Conservation (phyloP, 768 basidiomycete species). For the Dioszegia aurantiaca region DNA sequence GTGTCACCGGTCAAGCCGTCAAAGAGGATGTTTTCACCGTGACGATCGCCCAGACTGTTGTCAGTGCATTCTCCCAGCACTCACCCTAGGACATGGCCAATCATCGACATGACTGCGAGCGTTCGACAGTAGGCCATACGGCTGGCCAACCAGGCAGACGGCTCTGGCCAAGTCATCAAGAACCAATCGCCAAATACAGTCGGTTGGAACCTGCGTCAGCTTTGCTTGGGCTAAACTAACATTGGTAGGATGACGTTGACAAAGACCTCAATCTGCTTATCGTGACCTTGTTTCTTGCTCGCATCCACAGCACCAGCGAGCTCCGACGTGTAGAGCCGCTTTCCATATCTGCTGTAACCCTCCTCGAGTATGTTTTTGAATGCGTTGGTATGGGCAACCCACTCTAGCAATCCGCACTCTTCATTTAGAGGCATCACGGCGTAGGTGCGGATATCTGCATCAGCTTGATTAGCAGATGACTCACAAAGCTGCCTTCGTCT, state of each 20-base stretch:
- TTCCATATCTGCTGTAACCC: conserved; percentile 61
- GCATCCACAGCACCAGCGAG: conserved; percentile 46
- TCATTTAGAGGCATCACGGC: conserved; percentile 98
- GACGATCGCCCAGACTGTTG: conserved; percentile 88
- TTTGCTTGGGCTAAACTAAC: conserved; percentile 54
- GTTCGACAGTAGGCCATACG: conserved; percentile 83
- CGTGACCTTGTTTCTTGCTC: conserved; percentile 27
- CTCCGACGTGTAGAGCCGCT: conserved; percentile 55
- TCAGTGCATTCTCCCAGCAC: conserved; percentile 39
- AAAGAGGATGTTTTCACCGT: conserved; percentile 92
- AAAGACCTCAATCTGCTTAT: conserved; percentile 47
- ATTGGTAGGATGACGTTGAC: conserved; percentile 59
- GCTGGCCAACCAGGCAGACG: conserved; percentile 86
- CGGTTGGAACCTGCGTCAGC: conserved; percentile 55
- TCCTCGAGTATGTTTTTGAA: conserved; percentile 71
- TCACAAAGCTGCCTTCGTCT: conserved; percentile 81
- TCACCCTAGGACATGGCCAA: conserved; percentile 92
- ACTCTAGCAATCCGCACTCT: conserved; percentile 96
- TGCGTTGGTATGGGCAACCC: conserved; percentile 90
- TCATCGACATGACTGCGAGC: conserved; percentile 96
- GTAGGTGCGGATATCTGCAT: conserved; percentile 85
- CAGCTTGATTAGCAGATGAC: conserved; percentile 48
- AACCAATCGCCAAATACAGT: conserved; percentile 98
- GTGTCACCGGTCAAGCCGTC: conserved; percentile 83
- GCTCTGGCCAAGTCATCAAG: conserved; percentile 92